Evolutionary conservation across 345 rosid genomes (phyloP).

Genomic region (Eutrema japonicum): DNA sequence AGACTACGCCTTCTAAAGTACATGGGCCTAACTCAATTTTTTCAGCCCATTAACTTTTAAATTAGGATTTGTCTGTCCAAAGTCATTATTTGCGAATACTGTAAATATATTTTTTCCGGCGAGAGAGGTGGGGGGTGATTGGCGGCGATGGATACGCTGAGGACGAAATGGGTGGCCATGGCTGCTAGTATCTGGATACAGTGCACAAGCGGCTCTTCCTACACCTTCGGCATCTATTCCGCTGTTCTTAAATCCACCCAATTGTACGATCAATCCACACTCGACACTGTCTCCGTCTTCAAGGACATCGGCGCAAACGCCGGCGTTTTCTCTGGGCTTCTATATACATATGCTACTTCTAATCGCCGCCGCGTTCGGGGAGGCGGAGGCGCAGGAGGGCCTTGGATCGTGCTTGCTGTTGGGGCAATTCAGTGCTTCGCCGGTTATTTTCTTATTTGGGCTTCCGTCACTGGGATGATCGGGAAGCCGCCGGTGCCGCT

Average conservation of each 20-base stretch:
- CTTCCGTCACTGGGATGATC: slow-evolving; percentile 69
- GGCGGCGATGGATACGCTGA: slow-evolving; percentile 33
- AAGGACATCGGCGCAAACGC: slow-evolving; percentile 93
- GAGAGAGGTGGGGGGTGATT: neutral
- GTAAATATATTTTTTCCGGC: neutral
- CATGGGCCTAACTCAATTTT: neutral
- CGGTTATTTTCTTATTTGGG: slow-evolving; percentile 90
- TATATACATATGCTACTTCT: slow-evolving; percentile 59
- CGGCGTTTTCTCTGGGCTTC: slow-evolving; percentile 79
- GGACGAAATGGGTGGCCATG: slow-evolving; percentile 66
- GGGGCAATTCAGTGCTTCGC: slow-evolving; percentile 74
- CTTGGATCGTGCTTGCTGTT: slow-evolving; percentile 70
- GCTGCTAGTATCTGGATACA: slow-evolving; percentile 92
- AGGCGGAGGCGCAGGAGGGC: slow-evolving; percentile 46
- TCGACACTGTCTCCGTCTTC: slow-evolving; percentile 95
- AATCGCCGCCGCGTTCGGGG: slow-evolving; percentile 29
- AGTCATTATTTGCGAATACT: neutral
- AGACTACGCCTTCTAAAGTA: neutral
- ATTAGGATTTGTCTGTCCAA: neutral
- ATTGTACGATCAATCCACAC: slow-evolving; percentile 82
- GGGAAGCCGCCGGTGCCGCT: slow-evolving; percentile 62
- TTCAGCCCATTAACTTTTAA: neutral
- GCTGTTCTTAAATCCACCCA: slow-evolving; percentile 74
- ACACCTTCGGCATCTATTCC: slow-evolving; percentile 87
- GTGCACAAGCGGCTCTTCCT: slow-evolving; percentile 65